Evolutionary conservation across 2,329 filamentous ascomycete genomes (phyloP), one percentile per base, ranked within the genome.

Genomic region (Ascochyta rabiei): DNA sequence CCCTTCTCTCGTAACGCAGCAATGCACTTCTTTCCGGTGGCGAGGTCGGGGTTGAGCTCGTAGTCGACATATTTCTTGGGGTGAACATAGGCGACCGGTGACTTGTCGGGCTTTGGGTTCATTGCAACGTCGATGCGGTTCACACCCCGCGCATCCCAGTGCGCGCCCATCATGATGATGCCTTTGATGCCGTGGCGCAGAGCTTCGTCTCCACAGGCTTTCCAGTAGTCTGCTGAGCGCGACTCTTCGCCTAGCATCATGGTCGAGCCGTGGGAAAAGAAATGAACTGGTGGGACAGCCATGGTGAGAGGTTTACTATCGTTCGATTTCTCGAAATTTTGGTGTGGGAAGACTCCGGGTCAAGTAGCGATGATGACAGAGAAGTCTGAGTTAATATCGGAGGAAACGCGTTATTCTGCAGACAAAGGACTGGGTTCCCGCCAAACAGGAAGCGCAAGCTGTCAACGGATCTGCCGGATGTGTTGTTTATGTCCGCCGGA

Each of bases 181-280:
- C 85, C 83, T 70, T 87, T 84, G 70, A 89, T 79, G 13, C 80
- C 80, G 55, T 84, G 74, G 6, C 79, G 80, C 6, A 87, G 79
- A 2, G 86, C 86, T 56, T 84, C 83, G 59, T 88, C 84, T 42
- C 87, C 86, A 62, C 82, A 84, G 58, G 81, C 78, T 68, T 87
- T 86, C 87, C 86, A 89, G 73, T 88, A 89, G 18, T 80, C 78
- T 10, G 85, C 85, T 0, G 85, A 86, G 2, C 76, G 70, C 13
- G 82, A 84, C 62, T 87, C 81, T 66, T 89, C 86, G 31, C 86
- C 86, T 13, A 89, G 75, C 86, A 89, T 89, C 85, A 88, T 88
- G 34, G 86, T 89, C 13, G 85, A 87, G 66, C 87, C 86, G 80
- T 89, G 86, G 2, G 86, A 87, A 73, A 89, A 89, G 74, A 88